Base-by-base conservation (phyloP, 345 rosid species). In the Syzygium aromaticum region DNA sequence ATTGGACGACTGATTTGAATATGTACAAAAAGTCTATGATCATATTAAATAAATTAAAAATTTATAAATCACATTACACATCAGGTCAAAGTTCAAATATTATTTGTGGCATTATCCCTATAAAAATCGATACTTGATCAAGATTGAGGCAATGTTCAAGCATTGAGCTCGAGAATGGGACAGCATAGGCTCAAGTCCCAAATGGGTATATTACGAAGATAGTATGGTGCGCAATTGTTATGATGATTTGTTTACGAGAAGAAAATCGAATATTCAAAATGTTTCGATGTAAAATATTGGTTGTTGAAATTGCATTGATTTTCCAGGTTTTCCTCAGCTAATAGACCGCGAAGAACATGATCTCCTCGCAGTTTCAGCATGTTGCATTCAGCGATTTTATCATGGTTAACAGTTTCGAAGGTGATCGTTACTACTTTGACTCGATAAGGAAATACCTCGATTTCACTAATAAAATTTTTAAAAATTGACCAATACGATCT, bases 181-280 rank as follows among this genome's bases (percentile, higher is more conserved):
- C 11, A 14, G 1, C 16, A 64, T 14, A 3, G 33, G 33, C 14
- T 13, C 25, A 0, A 51, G 33, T 0, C 38, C 40, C 2, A 5
- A 54, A 23, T 28, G 11, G 16, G 11, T 15, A 0, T 64, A 30
- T 64, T 30, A 7, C 15, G 22, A 9, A 30, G 33, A 64, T 2
- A 7, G 22, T 30, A 28, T 28, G 5, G 21, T 28, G 7, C 11
- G 19, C 33, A 9, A 0, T 0, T 64, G 11, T 2, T 64, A 3
- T 7, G 21, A 7, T 0, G 3, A 2, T 30, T 30, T 64, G 30
- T 1, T 64, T 15, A 5, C 30, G 19, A 15, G 1, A 15, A 1
- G 1, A 64, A 64, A 33, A 64, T 7, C 5, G 22, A 16, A 17
- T 63, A 30, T 11, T 30, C 22, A 15, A 28, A 30, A 15, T 4